phyloP scores from a whole-genome alignment of 2,329 filamentous ascomycete genomes.

The Diaporthe longicolla region DNA sequence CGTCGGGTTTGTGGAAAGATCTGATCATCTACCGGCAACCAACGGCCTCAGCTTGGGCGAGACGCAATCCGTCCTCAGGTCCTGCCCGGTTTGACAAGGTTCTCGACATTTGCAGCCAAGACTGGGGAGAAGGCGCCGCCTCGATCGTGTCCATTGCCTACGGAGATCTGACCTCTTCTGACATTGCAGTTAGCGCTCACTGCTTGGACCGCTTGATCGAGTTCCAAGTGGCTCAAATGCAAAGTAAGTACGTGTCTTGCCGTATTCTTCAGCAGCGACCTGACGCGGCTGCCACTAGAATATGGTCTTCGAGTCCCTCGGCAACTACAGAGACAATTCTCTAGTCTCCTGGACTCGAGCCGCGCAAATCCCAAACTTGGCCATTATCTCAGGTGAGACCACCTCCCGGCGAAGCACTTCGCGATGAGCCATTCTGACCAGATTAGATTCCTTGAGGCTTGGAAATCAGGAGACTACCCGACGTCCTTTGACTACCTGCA shows the following conservation, averaged over 20 bases:
- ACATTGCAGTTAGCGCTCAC: constrained; percentile 76
- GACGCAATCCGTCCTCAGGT: constrained; percentile 72
- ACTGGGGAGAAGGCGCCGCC: constrained; percentile 65
- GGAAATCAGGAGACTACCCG: constrained; percentile 90
- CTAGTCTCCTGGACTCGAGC: constrained; percentile 76
- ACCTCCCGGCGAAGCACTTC: background rate
- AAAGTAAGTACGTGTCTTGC: constrained; percentile 67
- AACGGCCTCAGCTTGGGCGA: constrained; percentile 76
- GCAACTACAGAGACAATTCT: constrained; percentile 79
- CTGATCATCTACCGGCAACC: constrained; percentile 87
- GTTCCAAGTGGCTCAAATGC: constrained; percentile 90
- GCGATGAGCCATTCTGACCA: constrained; percentile 40
- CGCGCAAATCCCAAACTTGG: constrained; percentile 79
- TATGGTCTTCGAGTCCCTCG: constrained; percentile 84
- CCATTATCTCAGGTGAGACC: constrained; percentile 78
- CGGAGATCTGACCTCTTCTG: constrained; percentile 62
- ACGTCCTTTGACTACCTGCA: constrained; percentile 93
- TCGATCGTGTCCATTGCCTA: constrained; percentile 64
- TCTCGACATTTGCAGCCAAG: constrained; percentile 62
- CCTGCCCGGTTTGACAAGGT: constrained; percentile 71
- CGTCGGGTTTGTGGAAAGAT: constrained; percentile 82
- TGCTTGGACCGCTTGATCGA: constrained; percentile 87
- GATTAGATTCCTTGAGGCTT: constrained; percentile 86
- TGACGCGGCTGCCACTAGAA: constrained; percentile 59
- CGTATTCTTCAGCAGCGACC: background rate